Percentiles rank a stretch among this genome's conserved stretches.
These are phyloP conservation scores for Ascochyta rabiei DNA, from an alignment of 2,329 filamentous ascomycete genomes.

Conservation along the genomic window DNA sequence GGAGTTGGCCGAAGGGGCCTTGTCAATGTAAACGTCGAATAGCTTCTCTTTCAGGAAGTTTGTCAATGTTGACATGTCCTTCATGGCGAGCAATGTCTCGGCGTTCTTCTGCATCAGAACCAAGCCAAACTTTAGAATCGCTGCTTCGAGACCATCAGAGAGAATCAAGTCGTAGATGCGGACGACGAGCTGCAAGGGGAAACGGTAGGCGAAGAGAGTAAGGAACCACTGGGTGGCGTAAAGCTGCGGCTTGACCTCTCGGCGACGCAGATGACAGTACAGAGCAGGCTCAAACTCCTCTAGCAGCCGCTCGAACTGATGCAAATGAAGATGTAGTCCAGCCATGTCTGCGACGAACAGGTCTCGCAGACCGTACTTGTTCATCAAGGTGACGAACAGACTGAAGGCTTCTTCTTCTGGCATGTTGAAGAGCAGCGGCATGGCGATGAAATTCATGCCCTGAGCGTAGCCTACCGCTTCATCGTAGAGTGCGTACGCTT, in stretches of 20 bases:
- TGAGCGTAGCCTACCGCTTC: conserved; percentile 95
- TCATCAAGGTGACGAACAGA: conserved; percentile 91
- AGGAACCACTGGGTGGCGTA: conserved; percentile 99
- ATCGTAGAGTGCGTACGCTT: conserved; percentile 95
- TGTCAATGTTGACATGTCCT: conserved; percentile 88
- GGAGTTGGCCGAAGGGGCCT: conserved; percentile 87
- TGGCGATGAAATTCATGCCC: conserved; percentile 98
- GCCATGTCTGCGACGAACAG: conserved; percentile 97
- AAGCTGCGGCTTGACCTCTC: conserved; percentile 85
- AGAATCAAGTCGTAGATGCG: conserved; percentile 96
- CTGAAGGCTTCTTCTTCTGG: conserved; percentile 97
- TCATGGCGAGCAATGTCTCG: conserved; percentile 76
- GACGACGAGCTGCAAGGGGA: conserved; percentile 92
- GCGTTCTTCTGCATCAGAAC: conserved; percentile 97
- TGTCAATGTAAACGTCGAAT: conserved; percentile 97
- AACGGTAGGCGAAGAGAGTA: conserved; percentile 97
- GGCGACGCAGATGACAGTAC: conserved; percentile 89
- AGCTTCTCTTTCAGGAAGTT: conserved; percentile 90
- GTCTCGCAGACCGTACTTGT: conserved; percentile 90
- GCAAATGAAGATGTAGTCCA: conserved; percentile 88
- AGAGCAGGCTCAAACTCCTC: conserved; percentile 94
- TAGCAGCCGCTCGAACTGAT: conserved; percentile 91
- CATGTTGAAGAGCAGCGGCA: conserved; percentile 98
- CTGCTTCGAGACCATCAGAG: conserved; percentile 84
- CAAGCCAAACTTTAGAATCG: conserved; percentile 92